A percentile compares a stretch with the other conserved stretches of the same genome.
These are phyloP conservation scores for Cladosporium austrohemisphaericum DNA, from an alignment of 2,329 filamentous ascomycete genomes.

Conservation along the genomic window DNA sequence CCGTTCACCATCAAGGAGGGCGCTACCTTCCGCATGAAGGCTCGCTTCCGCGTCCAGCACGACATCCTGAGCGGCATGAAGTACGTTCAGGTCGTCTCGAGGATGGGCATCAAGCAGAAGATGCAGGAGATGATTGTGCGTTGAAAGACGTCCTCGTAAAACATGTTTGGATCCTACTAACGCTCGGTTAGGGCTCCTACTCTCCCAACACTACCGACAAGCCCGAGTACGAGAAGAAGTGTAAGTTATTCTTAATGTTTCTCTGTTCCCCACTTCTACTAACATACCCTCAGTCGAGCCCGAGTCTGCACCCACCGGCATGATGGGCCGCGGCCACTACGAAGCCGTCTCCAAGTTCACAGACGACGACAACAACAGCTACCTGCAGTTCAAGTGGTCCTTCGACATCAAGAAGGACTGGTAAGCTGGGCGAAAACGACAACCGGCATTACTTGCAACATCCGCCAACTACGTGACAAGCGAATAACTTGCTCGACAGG, in stretches of 20 bases:
- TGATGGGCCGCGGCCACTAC: constrained; percentile 88
- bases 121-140: constrained; percentile 96
- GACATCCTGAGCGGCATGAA: constrained; percentile 93
- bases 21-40: constrained; percentile 89
- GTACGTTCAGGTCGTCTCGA: constrained; percentile 91
- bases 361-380: constrained; percentile 88
- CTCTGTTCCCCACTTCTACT: too few species aligned
- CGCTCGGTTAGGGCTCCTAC: constrained; percentile 68
- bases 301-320: constrained; percentile 87
- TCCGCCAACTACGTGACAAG: too few species aligned
- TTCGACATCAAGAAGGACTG: constrained; percentile 98
- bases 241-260: constrained; percentile 64
- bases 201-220: constrained; percentile 88
- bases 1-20: constrained; percentile 98
- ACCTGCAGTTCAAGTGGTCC: constrained; percentile 91
- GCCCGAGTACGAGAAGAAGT: constrained; percentile 82
- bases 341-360: constrained; percentile 84
- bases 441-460: too few species aligned
- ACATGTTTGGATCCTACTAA: background rate
- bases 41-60: constrained; percentile 91
- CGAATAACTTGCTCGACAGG: too few species aligned
- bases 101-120: constrained; percentile 85
- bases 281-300: constrained; percentile 62
- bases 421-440: constrained; percentile 48
- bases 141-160: constrained; percentile 21